A percentile compares a stretch with the other conserved stretches of the same genome.
phyloP scores from a whole-genome alignment of 2,329 filamentous ascomycete species.

The Penicillium janthinellum region DNA sequence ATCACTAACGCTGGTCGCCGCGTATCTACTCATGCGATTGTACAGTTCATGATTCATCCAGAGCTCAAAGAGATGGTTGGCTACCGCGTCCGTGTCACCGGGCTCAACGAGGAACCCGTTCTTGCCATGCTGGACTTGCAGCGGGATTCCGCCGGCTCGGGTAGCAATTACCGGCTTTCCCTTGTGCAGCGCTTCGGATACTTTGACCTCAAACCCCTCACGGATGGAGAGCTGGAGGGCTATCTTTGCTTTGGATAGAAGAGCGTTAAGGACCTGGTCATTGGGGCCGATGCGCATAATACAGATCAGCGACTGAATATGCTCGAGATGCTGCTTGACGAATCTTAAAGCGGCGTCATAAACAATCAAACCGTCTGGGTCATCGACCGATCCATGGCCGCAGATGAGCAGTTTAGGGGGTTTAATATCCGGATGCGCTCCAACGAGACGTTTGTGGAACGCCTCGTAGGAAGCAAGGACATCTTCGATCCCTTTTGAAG shows the following conservation, averaged over 20 bases:
- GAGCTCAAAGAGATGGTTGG: constrained; percentile 62
- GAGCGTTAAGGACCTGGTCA: constrained; percentile 75
- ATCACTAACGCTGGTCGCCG: constrained; percentile 50
- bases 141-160: constrained; percentile 70
- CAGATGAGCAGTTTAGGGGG: constrained; percentile 68
- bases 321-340: constrained; percentile 58
- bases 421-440: not conserved
- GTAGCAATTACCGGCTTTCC: not conserved
- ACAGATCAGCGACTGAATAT: constrained; percentile 59
- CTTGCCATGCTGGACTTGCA: constrained; percentile 70
- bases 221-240: constrained; percentile 74
- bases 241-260: constrained; percentile 69
- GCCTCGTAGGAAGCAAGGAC: constrained; percentile 55
- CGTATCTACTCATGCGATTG: constrained; percentile 63
- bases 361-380: constrained; percentile 57
- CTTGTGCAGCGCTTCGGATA: constrained; percentile 1
- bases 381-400: constrained; percentile 74
- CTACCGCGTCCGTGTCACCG: constrained; percentile 67
- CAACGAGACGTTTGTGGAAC: constrained; percentile 39
- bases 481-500: constrained; percentile 71
- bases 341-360: constrained; percentile 64
- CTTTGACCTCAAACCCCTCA: constrained; percentile 80
- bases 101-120: constrained; percentile 71
- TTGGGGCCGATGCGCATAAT: constrained; percentile 76
- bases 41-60: constrained; percentile 65